Evolutionary conservation across 805 yeast genomes (phyloP), one percentile per base, ranked within the genome.

Genomic region (Yamadazyma ubonensis): DNA sequence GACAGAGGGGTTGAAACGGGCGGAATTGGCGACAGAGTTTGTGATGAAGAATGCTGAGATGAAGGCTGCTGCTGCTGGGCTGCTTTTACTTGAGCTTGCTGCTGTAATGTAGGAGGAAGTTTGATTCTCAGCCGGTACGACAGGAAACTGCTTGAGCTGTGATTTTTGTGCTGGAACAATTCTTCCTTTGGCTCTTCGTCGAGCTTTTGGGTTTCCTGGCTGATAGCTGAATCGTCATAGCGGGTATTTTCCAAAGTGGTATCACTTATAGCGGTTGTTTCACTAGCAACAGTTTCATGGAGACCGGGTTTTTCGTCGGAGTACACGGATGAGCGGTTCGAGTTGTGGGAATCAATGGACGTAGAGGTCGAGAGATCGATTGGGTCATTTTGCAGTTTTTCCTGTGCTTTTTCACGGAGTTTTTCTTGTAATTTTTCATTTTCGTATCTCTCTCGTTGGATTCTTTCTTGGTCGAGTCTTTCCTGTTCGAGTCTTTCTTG

Each of bases 121-220:
- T 58, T 63, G 30, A 63, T 59, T 30, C 68, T 46, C 7, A 66
- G 54, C 36, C 60, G 59, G 45, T 59, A 61, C 5, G 60, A 51
- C 10, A 36, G 54, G 37, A 55, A 55, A 29, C 64, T 60, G 25
- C 58, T 44, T 11, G 42, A 44, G 29, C 58, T 54, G 15, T 35
- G 45, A 41, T 52, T 52, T 30, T 48, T 46, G n/a, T 46, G 48
- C 28, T 46, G 48, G 27, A 42, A 42, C 15, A 42, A 19, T 11
- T 21, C 36, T n/a, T 9, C 19, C 19, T 8, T 6, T 15, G 10
- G 11, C 7, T 9, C 11, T 12, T 19, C 11, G 21, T 15, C 9
- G 30, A 26, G 18, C 41, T 46, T 19, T 45, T 51, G 8, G 53
- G 49, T 36, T 49, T 47, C 12, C 44, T 43, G 8, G 53, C 17